These are phyloP conservation scores for Fusarium cyanostomum DNA, from an alignment of 2,329 filamentous ascomycete species.

Conservation along the genomic window DNA sequence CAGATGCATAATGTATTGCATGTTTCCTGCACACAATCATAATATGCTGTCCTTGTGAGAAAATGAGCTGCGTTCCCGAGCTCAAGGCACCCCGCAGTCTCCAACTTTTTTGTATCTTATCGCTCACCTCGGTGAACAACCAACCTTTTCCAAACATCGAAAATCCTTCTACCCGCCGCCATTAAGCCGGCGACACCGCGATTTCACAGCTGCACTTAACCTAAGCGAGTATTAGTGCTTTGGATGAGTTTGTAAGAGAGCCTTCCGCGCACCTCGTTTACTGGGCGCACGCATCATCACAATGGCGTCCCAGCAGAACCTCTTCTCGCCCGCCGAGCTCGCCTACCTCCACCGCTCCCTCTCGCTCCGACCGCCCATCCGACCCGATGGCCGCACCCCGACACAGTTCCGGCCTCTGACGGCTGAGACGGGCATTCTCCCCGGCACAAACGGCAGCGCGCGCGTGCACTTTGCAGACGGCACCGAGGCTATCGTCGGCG, in stretches of 20 bases:
- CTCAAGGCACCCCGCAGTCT: constrained; percentile 35
- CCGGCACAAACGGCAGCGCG: constrained; percentile 89
- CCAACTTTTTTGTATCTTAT: constrained; percentile 44
- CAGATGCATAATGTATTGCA: too few relatives aligned
- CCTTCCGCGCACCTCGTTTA: not conserved
- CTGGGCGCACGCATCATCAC: constrained; percentile 3
- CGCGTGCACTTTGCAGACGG: constrained; percentile 95
- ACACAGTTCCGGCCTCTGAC: constrained; percentile 90
- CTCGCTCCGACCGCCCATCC: constrained; percentile 81
- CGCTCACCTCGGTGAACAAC: constrained; percentile 45
- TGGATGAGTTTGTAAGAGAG: not conserved
- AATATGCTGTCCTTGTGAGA: too few relatives aligned
- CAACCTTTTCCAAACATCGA: constrained; percentile 39
- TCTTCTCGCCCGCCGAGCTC: constrained; percentile 94
- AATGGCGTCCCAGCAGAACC: constrained; percentile 75
- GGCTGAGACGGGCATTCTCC: constrained; percentile 90
- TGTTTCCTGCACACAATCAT: too few relatives aligned
- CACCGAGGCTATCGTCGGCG: constrained; percentile 93
- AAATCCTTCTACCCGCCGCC: constrained; percentile 1
- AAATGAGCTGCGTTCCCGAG: constrained; percentile 5
- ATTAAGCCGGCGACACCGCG: constrained; percentile 23
- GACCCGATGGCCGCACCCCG: constrained; percentile 83
- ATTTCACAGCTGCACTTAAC: constrained; percentile 3
- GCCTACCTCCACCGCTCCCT: constrained; percentile 94
- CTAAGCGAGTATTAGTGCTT: not conserved